Base-by-base conservation (phyloP, 116 monocot genomes). In the Dioscorea cayenensis region DNA sequence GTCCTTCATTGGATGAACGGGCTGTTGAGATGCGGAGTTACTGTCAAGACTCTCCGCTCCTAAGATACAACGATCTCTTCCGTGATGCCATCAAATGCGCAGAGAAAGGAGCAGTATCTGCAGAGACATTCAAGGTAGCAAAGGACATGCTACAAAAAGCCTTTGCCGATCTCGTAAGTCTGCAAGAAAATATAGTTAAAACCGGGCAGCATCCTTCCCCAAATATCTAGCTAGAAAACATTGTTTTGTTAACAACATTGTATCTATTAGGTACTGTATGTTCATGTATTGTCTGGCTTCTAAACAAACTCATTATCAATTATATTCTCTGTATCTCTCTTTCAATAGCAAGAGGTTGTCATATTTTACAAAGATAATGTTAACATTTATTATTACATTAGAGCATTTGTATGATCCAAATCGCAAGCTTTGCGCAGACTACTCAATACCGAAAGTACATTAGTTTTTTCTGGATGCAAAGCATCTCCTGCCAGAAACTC, bases 401-500 rank as follows among this genome's bases (percentile, higher is more conserved):
- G 43, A 7, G 8, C 43, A 68, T 12, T 49, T 14, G 11, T 43
- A 13, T 49, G 20, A 49, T 68, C 68, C 49, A 68, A 68, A 11
- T 49, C 0, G 13, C 22, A 28, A 22, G 51, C 28, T 55, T 16
- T 69, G 69, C 27, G 25, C 52, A 69, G 48, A 13, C 27, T 51
- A 17, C 25, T 51, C 14, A 21, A 69, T 52, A 69, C 27, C 12
- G 49, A 35, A 20, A 70, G 70, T 10, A 86, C 76, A 51, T 77
- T 58, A n/a, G 63, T 22, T 20, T 21, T 71, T 27, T 66, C 49
- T 1, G 67, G 37, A 71, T 82, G 70, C 18, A 32, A 67, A 29
- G 18, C 52, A 71, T 86, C 79, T 28, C 77, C 76, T 14, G 66
- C 82, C 19, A 76, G 9, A 55, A 86, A 86, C 66, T 78, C 72